Evolutionary conservation across 176 grass and related monocot species (phyloP), one percentile per base, ranked within the genome.

Genomic region (Oryza glaberrima): DNA sequence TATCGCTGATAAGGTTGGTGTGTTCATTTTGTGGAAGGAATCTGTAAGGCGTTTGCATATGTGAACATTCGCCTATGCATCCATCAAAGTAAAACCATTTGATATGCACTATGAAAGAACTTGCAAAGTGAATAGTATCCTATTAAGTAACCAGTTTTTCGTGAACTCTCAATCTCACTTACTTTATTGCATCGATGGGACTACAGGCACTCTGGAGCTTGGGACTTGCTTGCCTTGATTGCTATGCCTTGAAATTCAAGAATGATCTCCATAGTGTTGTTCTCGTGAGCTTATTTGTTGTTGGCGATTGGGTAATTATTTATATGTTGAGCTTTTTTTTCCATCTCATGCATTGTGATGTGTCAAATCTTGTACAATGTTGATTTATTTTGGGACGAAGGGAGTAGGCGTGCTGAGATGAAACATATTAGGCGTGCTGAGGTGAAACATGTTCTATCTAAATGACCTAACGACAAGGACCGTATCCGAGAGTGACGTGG

Each of bases 171-270:
- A 71, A 66, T 89, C 90, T 86, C 90, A 98, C 91, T 77, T 95
- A 93, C 73, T 90, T 98, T 85, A 87, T 90, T 82, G 91, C 93
- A 58, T 92, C 95, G 44, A 98, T 98, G 95, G 95, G 93, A 71
- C 77, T 98, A 32, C 95, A 98, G 83, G 65, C 90, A 77, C 74
- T 98, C n/a, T 98, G 91, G 93, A 95, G 93, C 83, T 93, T 98
- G 61, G 95, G 87, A 45, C 87, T 98, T 81, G 87, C 85, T 26
- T 98, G 80, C 78, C 91, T 98, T 90, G 93, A 98, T 90, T 74
- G 81, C 67, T 95, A 93, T 86, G 87, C 91, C 51, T 85, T 95
- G 70, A 85, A 67, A 80, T 34, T 88, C 52, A 92, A 68, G 52
- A 95, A 83, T 46, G 93, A 98, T 86, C 85, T 98, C 56, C 87